These are phyloP conservation scores for Dovyalis caffra DNA, from an alignment of 345 rosid species.

Conservation along the genomic window DNA sequence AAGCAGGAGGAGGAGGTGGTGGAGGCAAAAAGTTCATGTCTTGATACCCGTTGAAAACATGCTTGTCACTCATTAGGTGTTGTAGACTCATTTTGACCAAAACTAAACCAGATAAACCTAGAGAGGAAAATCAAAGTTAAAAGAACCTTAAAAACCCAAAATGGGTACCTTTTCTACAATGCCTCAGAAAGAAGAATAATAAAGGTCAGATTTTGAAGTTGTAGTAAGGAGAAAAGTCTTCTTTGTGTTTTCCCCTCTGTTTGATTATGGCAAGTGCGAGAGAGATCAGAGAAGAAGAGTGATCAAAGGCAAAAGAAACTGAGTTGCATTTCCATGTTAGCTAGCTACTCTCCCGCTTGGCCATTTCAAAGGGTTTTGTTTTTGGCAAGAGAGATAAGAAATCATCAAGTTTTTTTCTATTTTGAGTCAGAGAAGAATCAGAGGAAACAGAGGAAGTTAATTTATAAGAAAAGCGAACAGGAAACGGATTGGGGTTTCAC, in stretches of 20 bases:
- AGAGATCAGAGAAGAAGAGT: not conserved
- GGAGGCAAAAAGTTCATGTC: constrained; percentile 32
- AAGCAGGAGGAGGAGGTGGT: constrained; percentile 9
- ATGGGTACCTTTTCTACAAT: not conserved
- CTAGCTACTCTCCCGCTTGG: not conserved
- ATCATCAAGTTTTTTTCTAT: not conserved
- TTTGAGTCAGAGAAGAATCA: not conserved
- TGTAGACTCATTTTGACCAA: constrained; percentile 36
- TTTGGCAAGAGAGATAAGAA: constrained; percentile 12
- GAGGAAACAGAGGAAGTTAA: not conserved
- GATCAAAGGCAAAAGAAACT: not conserved
- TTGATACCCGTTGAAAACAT: constrained; percentile 21
- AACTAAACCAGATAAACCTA: not conserved
- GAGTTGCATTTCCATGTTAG: not conserved
- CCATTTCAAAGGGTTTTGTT: not conserved
- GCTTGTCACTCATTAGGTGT: constrained; percentile 12
- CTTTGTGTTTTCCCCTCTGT: not conserved
- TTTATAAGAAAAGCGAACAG: constrained; percentile 1
- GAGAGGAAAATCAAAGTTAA: not conserved
- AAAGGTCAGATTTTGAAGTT: not conserved
- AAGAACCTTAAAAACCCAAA: not conserved
- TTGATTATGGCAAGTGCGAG: not conserved
- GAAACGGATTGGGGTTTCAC: constrained; percentile 1
- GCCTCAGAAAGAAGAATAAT: not conserved
- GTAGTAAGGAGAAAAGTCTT: not conserved